Percentiles rank a stretch among this genome's conserved stretches.
phyloP scores from a whole-genome alignment of 1,284 basidiomycete genomes.

The Mycosarcoma mackinlayi region DNA sequence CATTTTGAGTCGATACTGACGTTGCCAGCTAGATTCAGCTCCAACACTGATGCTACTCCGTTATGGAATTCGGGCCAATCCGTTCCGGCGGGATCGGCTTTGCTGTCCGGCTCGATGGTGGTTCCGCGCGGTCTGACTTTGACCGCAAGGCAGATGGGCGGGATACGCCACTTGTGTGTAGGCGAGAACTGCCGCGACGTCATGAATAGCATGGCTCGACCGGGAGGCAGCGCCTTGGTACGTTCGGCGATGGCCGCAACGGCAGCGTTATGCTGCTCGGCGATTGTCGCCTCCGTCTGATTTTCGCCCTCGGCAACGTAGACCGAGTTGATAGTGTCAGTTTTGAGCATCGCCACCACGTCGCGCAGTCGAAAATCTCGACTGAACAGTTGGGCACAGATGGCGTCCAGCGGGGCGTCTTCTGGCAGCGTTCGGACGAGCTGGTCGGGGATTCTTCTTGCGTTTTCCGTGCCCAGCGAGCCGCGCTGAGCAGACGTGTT shows the following conservation, averaged over 20 bases:
- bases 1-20: slow-evolving; percentile 70
- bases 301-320: slow-evolving; percentile 46
- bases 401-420: slow-evolving; percentile 47
- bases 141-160: slow-evolving; percentile 54
- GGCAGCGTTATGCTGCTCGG: slow-evolving; percentile 40
- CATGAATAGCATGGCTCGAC: slow-evolving; percentile 63
- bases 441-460: slow-evolving; percentile 10
- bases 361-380: slow-evolving; percentile 62
- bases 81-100: slow-evolving; percentile 64
- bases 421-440: slow-evolving; percentile 42
- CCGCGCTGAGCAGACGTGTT: slow-evolving; percentile 21
- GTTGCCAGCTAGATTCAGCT: slow-evolving; percentile 76
- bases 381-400: slow-evolving; percentile 60
- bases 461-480: slow-evolving; percentile 13
- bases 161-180: slow-evolving; percentile 58
- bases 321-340: slow-evolving; percentile 42
- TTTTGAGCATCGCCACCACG: slow-evolving; percentile 62
- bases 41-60: slow-evolving; percentile 88
- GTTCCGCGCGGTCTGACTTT: slow-evolving; percentile 51
- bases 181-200: slow-evolving; percentile 51
- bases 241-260: slow-evolving; percentile 51
- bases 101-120: slow-evolving; percentile 38
- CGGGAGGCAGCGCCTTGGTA: slow-evolving; percentile 58
- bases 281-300: slow-evolving; percentile 46
- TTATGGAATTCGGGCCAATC: slow-evolving; percentile 98